Evolutionary conservation across 345 rosid genomes (phyloP), one percentile per base, ranked within the genome.

Genomic region (Linum usitatissimum): DNA sequence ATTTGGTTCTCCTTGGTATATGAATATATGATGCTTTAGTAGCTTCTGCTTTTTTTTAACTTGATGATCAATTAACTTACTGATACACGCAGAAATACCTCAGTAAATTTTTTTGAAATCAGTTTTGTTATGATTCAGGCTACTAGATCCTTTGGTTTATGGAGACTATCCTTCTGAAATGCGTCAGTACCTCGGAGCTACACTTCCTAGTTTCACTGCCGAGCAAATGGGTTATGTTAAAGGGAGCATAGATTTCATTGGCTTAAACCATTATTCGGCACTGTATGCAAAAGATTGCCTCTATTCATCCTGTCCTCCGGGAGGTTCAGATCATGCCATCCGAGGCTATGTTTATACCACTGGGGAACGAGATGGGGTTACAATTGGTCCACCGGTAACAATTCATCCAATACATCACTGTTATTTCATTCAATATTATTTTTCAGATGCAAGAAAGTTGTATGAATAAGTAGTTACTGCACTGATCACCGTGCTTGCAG

Each of bases 161-260:
- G 83, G 83, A 65, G 81, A 74, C 56, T 81, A 81, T 58, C 85
- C 85, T 54, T 61, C 66, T 0, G 76, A 76, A 63, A 76, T 81
- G 76, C 79, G 73, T 10, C 61, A 65, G 31, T 68, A 67, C 66
- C 74, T 69, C 60, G 77, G 79, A 51, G 59, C 51, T 48, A 70
- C 66, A 51, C 64, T 81, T 48, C 85, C 80, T 30, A 66, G 60
- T 15, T 81, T 76, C 62, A 59, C 72, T 9, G 36, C 30, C 0
- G 72, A 71, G 31, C 80, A 78, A 70, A 58, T 58, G 14, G 55
- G 63, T 51, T 66, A 38, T 30, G 38, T 81, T 14, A 78, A 74
- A 58, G 83, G 83, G 56, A 76, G 85, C 63, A 49, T 65, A 9
- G 83, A 81, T 55, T 81, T 76, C 72, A 76, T 81, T 34, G 85